Conservation (phyloP, 78 protist species). For the Monocercomonoides exilis region DNA sequence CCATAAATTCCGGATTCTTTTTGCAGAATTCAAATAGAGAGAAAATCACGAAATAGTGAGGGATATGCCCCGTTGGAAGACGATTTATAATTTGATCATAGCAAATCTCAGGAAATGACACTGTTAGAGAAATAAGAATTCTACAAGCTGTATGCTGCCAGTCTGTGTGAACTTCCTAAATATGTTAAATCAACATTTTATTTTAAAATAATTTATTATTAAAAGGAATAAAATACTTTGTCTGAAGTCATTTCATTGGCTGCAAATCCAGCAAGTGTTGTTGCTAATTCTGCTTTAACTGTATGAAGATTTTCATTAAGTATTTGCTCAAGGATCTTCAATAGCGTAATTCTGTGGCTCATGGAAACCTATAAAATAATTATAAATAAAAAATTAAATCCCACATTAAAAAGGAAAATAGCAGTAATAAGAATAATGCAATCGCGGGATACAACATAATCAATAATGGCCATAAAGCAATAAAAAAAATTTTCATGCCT, state of each 20-base stretch:
- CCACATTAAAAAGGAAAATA: too few species aligned
- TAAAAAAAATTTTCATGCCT: not conserved
- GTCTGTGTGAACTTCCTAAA: not conserved
- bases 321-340: not conserved
- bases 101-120: not conserved
- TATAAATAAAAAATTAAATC: too few species aligned
- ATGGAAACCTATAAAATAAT: not conserved
- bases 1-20: not conserved
- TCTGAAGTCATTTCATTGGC: not conserved
- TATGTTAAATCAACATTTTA: not conserved
- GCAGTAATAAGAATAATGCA: too few species aligned
- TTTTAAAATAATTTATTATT: too few species aligned
- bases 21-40: not conserved
- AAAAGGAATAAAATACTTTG: too few species aligned
- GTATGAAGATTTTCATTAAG: not conserved
- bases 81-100: not conserved
- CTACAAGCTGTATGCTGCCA: not conserved
- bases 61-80: not conserved
- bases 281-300: not conserved
- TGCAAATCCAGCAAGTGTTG: not conserved
- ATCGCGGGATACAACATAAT: too few species aligned
- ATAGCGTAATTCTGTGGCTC: not conserved
- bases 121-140: not conserved
- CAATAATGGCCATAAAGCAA: too few species aligned
- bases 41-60: not conserved